A percentile compares a stretch with the other conserved stretches of the same genome.
phyloP scores from a whole-genome alignment of 192 early-diverging fungal species.

The Pilobolus umbonatus region DNA sequence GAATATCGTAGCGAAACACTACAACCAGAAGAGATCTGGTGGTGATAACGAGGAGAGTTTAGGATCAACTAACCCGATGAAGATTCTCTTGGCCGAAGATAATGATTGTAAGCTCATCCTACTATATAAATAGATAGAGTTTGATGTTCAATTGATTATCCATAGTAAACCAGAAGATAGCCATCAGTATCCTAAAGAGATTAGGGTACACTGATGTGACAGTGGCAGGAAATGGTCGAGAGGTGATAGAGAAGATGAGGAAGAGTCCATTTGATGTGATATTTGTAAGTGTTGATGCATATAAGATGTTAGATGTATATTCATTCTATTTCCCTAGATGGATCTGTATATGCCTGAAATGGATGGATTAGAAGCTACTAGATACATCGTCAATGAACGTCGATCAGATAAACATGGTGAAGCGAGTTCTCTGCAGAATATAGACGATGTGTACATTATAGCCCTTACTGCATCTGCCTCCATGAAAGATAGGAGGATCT shows the following conservation, averaged over 20 bases:
- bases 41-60: conserved; percentile 25
- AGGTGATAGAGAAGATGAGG: conserved; percentile 43
- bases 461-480: conserved; percentile 50
- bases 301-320: background rate
- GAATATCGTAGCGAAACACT: conserved; percentile 6
- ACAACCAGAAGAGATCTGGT: conserved; percentile 7
- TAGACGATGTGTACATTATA: conserved; percentile 45
- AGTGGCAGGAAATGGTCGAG: conserved; percentile 45
- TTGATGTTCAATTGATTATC: background rate
- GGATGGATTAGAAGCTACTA: conserved; percentile 36
- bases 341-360: conserved; percentile 42
- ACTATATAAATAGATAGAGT: background rate
- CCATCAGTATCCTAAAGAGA: conserved; percentile 46
- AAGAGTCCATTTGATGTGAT: conserved; percentile 42
- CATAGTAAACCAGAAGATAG: conserved; percentile 50
- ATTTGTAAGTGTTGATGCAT: conserved; percentile 30
- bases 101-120: conserved; percentile 28
- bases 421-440: conserved; percentile 19
- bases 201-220: conserved; percentile 44
- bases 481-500: conserved; percentile 44
- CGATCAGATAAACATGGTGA: background rate
- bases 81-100: conserved; percentile 37
- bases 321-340: conserved; percentile 19
- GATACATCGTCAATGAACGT: conserved; percentile 23
- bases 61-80: conserved; percentile 19